Conservation (phyloP, 768 basidiomycete species). For the Lactarius sanguifluus region DNA sequence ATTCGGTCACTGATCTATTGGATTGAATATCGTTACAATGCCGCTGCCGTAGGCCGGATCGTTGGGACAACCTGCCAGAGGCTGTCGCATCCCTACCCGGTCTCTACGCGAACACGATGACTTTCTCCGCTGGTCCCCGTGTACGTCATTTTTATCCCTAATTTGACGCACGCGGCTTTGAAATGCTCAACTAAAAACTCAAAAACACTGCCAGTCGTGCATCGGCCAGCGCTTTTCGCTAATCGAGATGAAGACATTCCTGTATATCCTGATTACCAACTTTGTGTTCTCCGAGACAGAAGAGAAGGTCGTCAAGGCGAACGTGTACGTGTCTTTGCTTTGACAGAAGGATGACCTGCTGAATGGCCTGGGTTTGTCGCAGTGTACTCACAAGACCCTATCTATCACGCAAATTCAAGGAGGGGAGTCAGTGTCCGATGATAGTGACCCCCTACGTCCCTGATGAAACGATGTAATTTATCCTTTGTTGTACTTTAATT, state of each 20-base stretch:
- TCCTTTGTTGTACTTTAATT: background rate
- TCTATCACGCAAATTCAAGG: conserved; percentile 20
- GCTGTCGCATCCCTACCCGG: conserved; percentile 67
- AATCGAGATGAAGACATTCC: conserved; percentile 79
- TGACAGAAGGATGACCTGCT: background rate
- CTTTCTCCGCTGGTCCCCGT: conserved; percentile 80
- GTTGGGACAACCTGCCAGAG: conserved; percentile 78
- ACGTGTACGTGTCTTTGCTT: conserved; percentile 45
- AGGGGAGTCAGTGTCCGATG: conserved; percentile 30
- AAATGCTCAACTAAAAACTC: background rate
- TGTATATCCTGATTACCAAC: conserved; percentile 66
- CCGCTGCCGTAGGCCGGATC: conserved; percentile 58
- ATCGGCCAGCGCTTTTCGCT: conserved; percentile 81
- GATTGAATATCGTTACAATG: background rate
- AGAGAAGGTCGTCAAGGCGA: conserved; percentile 71
- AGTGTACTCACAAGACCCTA: conserved; percentile 30
- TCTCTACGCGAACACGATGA: conserved; percentile 65
- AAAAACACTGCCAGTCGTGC: conserved; percentile 56
- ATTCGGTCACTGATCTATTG: background rate
- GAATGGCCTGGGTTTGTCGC: background rate
- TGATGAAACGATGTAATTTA: conserved; percentile 7
- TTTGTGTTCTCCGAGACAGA: conserved; percentile 79
- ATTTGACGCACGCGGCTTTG: background rate
- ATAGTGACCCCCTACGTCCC: conserved; percentile 21
- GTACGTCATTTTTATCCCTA: conserved; percentile 43